phyloP scores from a whole-genome alignment of 2,329 filamentous ascomycete genomes.

The Penicillium expansum region DNA sequence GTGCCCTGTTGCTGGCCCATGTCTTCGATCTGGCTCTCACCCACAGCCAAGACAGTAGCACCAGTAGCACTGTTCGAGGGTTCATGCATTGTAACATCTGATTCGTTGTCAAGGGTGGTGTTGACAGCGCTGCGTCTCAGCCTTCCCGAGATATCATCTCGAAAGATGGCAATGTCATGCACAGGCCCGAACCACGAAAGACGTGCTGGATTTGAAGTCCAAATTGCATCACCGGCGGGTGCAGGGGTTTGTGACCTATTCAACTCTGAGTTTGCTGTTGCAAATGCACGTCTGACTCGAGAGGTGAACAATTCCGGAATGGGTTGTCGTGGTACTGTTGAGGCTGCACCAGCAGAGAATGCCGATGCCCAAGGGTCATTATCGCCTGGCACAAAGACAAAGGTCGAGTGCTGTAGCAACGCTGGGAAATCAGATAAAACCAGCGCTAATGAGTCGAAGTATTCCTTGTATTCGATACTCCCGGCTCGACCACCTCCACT shows the following conservation, averaged over 20 bases:
- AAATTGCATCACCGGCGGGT: constrained; percentile 70
- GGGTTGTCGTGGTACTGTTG: constrained; percentile 47
- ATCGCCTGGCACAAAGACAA: constrained; percentile 91
- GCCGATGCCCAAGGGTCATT: constrained; percentile 96
- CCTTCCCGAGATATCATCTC: constrained; percentile 80
- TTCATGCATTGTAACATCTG: constrained; percentile 31
- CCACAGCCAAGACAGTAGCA: constrained; percentile 27
- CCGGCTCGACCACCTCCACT: constrained; percentile 69
- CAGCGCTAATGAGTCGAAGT: constrained; percentile 83
- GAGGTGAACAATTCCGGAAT: constrained; percentile 90
- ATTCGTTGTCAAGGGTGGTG: constrained; percentile 51
- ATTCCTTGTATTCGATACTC: constrained; percentile 95
- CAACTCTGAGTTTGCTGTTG: constrained; percentile 69
- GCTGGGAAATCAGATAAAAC: constrained; percentile 79
- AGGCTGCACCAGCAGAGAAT: constrained; percentile 56
- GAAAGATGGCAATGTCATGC: constrained; percentile 81
- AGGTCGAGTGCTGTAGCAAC: constrained; percentile 74
- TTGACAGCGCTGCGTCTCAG: constrained; percentile 73
- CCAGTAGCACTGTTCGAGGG: constrained; percentile 9
- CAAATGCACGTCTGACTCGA: constrained; percentile 76
- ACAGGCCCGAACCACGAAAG: constrained; percentile 81
- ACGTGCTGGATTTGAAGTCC: constrained; percentile 83
- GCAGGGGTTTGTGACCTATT: constrained; percentile 51
- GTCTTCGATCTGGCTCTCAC: constrained; percentile 29
- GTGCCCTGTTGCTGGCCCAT: constrained; percentile 14